These are phyloP conservation scores for Collybia mongolica DNA, from an alignment of 768 basidiomycete genomes.

Conservation along the genomic window DNA sequence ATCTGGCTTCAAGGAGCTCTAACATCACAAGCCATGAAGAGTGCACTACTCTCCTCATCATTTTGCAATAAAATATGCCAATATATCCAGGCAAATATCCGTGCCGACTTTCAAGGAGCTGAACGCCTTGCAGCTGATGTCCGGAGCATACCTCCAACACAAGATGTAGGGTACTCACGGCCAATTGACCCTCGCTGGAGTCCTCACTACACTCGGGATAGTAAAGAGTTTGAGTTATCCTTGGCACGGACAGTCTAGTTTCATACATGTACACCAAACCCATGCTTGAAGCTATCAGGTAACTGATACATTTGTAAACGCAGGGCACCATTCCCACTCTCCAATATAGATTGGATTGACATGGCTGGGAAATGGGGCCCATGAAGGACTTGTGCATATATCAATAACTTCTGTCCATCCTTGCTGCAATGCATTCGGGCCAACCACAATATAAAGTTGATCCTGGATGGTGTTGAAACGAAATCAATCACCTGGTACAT, in stretches of 20 bases:
- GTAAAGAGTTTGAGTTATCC: constrained; percentile 16
- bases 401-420: constrained; percentile 26
- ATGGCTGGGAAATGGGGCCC: constrained; percentile 24
- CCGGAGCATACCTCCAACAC: constrained; percentile 18
- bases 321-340: constrained; percentile 21
- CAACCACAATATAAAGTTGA: constrained; percentile 42
- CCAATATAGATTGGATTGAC: constrained; percentile 14
- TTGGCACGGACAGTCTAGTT: constrained; percentile 25
- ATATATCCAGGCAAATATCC: constrained; percentile 30
- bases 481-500: constrained; percentile 35
- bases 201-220: constrained; percentile 14
- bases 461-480: constrained; percentile 31
- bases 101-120: constrained; percentile 24
- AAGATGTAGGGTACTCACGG: constrained; percentile 28
- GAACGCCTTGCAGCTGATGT: constrained; percentile 1
- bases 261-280: constrained; percentile 24
- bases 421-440: constrained; percentile 22
- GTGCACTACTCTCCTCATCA: constrained; percentile 14
- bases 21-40: constrained; percentile 13
- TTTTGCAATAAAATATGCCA: constrained; percentile 24
- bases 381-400: constrained; percentile 17
- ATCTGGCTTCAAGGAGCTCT: constrained; percentile 34
- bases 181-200: constrained; percentile 25
- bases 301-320: constrained; percentile 29
- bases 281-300: constrained; percentile 23